phyloP scores from a whole-genome alignment of 2,329 filamentous ascomycete species.

The Coleophoma cylindrospora region DNA sequence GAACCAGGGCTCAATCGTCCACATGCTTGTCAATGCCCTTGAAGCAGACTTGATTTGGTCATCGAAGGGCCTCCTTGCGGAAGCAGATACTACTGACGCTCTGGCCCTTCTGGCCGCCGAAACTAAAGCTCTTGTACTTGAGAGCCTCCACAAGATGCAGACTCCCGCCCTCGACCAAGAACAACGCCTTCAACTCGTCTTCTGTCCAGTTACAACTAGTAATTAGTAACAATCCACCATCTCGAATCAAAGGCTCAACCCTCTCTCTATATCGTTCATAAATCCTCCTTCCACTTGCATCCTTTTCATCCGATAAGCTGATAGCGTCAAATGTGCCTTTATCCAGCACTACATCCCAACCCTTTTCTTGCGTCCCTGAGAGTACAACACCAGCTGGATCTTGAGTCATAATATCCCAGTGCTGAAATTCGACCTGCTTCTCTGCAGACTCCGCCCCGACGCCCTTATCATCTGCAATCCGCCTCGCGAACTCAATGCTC shows the following conservation, averaged over 20 bases:
- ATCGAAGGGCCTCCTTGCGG: slow-evolving; percentile 34
- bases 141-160: slow-evolving; percentile 59
- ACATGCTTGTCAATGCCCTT: too few species aligned
- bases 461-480: slow-evolving; percentile 45
- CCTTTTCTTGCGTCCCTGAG: slow-evolving; percentile 24
- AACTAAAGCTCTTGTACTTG: slow-evolving; percentile 81
- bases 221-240: slow-evolving; percentile 71
- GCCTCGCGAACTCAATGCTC: slow-evolving; percentile 69
- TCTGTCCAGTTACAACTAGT: slow-evolving; percentile 99
- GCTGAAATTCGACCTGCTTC: slow-evolving; percentile 38
- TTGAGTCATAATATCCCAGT: slow-evolving; percentile 44
- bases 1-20: too few species aligned
- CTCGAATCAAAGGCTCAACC: slow-evolving; percentile 63
- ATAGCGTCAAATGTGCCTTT: slow-evolving; percentile 98
- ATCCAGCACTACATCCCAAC: slow-evolving; percentile 91
- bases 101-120: slow-evolving; percentile 84
- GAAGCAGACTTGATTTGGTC: neutral
- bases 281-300: slow-evolving; percentile 50
- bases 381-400: slow-evolving; percentile 27
- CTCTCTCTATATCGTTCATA: slow-evolving; percentile 71
- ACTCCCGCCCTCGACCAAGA: slow-evolving; percentile 48
- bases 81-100: slow-evolving; percentile 88
- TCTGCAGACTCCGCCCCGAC: slow-evolving; percentile 20
- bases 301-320: slow-evolving; percentile 59
- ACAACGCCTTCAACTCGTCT: slow-evolving; percentile 77